Percentiles rank a stretch among this genome's conserved stretches.
Conservation (phyloP, 805 yeast species). For the Barnettozyma wickerhamii region DNA sequence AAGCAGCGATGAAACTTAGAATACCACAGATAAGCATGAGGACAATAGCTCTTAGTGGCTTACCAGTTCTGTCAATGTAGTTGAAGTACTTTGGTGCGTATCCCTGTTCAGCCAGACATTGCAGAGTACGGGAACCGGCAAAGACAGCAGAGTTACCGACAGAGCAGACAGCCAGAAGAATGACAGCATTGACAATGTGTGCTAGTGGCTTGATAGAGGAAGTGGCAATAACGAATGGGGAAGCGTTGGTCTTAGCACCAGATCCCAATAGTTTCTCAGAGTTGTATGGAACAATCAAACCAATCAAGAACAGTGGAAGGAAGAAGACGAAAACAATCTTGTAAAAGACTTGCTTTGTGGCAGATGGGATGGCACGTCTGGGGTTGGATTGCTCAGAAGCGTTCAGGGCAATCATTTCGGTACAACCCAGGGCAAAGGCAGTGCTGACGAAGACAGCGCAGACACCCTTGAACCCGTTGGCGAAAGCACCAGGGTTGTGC, state of each 20-base stretch:
- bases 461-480: conserved; percentile 52
- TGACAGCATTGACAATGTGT: conserved; percentile 61
- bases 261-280: conserved; percentile 40
- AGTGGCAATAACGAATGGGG: conserved; percentile 69
- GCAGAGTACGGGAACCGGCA: conserved; percentile 43
- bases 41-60: conserved; percentile 53
- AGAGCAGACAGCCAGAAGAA: conserved; percentile 55
- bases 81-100: conserved; percentile 51
- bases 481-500: conserved; percentile 51
- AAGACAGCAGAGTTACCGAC: conserved; percentile 57
- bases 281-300: conserved; percentile 51
- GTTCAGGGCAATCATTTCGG: conserved; percentile 52
- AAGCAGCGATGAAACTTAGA: conserved; percentile 61
- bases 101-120: conserved; percentile 55
- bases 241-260: conserved; percentile 42
- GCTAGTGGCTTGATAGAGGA: conserved; percentile 54
- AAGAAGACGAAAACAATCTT: conserved; percentile 49
- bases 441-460: conserved; percentile 49
- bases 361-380: conserved; percentile 50
- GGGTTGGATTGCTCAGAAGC: conserved; percentile 48
- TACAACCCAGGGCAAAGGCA: conserved; percentile 59
- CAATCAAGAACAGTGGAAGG: conserved; percentile 42
- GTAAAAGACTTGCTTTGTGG: conserved; percentile 52
- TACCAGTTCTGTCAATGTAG: conserved; percentile 51
- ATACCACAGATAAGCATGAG: conserved; percentile 49